Conservation (phyloP, 2,329 filamentous ascomycete genomes). For the Fusarium subtropicale region DNA sequence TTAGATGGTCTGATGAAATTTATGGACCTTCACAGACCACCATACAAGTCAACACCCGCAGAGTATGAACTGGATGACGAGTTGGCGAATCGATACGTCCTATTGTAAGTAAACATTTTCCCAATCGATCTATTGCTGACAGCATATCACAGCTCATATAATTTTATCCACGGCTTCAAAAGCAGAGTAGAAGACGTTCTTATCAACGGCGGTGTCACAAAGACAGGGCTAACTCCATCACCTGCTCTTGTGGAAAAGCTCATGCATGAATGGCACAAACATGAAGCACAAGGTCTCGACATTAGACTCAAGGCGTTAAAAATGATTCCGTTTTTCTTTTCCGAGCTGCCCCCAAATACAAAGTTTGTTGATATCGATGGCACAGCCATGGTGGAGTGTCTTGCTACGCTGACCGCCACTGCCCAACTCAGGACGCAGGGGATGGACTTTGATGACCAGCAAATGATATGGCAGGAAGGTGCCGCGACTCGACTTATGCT, state of each 20-base stretch:
- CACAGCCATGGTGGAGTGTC: constrained; percentile 4
- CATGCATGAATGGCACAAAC: constrained; percentile 36
- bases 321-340: constrained; percentile 39
- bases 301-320: constrained; percentile 30
- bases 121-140: rapidly evolving
- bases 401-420: constrained; percentile 18
- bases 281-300: constrained; percentile 15
- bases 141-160: constrained; percentile 22
- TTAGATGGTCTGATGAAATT: constrained; percentile 36
- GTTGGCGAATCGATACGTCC: constrained; percentile 32
- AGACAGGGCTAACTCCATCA: background rate
- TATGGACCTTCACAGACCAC: constrained; percentile 36
- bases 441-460: background rate
- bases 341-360: background rate
- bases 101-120: constrained; percentile 12
- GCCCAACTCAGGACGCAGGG: background rate
- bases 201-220: background rate
- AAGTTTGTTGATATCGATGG: constrained; percentile 25
- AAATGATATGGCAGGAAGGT: constrained; percentile 37
- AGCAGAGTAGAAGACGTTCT: constrained; percentile 34
- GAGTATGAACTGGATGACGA: constrained; percentile 28
- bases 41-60: rapidly evolving
- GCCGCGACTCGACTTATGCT: constrained; percentile 31
- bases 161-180: constrained; percentile 42
- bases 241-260: constrained; percentile 8